Conservation (phyloP, 257 asterid genomes). For the Ocimum tenuiflorum region DNA sequence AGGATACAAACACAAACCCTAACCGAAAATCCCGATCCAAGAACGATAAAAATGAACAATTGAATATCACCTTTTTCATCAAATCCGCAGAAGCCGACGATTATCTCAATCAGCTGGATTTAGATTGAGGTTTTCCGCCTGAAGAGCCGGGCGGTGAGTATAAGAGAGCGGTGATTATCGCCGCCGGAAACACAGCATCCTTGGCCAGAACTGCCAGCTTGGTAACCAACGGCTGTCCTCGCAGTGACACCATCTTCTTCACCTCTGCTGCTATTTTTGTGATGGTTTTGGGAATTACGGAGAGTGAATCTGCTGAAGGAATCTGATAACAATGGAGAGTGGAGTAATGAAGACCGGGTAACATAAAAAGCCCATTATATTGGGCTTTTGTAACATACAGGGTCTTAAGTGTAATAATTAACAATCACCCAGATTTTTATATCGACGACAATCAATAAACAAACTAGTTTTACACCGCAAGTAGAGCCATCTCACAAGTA, state of each 20-base stretch:
- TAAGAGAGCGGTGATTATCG: slow-evolving; percentile 42
- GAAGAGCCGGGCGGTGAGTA: slow-evolving; percentile 45
- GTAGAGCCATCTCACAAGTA: too few relatives aligned
- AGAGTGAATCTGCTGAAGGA: neutral
- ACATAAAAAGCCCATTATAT: neutral
- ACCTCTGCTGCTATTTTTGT: neutral
- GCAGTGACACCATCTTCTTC: slow-evolving; percentile 34
- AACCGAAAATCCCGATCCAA: neutral
- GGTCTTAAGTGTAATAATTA: too few relatives aligned
- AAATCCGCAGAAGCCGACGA: slow-evolving; percentile 13
- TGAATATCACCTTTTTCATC: neutral
- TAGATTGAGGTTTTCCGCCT: slow-evolving; percentile 23
- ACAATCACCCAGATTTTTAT: too few relatives aligned
- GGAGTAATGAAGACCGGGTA: neutral
- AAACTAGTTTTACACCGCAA: too few relatives aligned
- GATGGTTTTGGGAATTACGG: neutral
- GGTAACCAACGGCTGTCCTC: slow-evolving; percentile 50
- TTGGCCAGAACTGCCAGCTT: slow-evolving; percentile 44
- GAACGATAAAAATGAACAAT: neutral
- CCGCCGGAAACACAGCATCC: slow-evolving; percentile 47
- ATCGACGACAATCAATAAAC: too few relatives aligned
- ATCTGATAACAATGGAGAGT: neutral
- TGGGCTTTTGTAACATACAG: too few relatives aligned
- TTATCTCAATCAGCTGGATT: slow-evolving; percentile 5
- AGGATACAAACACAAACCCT: slow-evolving; percentile 14